These are phyloP conservation scores for Croton laevigatus DNA, from an alignment of 441 rosid genomes.

Conservation along the genomic window DNA sequence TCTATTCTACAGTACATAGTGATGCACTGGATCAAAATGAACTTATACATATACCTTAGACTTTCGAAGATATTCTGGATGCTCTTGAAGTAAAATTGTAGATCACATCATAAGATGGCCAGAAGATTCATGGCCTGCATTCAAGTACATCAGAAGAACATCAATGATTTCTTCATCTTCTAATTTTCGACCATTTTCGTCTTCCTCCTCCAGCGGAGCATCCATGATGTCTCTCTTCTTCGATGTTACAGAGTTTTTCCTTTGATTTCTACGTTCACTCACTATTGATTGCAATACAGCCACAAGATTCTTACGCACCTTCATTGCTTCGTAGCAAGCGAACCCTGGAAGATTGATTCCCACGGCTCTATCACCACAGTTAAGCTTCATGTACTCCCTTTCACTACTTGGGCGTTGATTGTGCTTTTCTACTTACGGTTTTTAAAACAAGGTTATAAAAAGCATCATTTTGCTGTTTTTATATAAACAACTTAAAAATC, in stretches of 20 bases:
- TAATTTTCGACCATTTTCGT: slow-evolving; percentile 61
- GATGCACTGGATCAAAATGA: too few species aligned
- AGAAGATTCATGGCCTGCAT: slow-evolving; percentile 93
- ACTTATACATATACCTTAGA: slow-evolving; percentile 41
- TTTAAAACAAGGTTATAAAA: too few species aligned
- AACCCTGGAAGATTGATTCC: slow-evolving; percentile 84
- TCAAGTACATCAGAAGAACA: slow-evolving; percentile 70
- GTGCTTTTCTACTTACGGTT: too few species aligned
- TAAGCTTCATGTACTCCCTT: slow-evolving; percentile 65
- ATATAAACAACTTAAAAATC: too few species aligned
- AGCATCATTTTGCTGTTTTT: too few species aligned
- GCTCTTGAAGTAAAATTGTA: slow-evolving; percentile 50
- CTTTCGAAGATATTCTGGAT: slow-evolving; percentile 48
- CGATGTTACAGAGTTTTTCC: slow-evolving; percentile 17
- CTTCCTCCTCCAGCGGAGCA: slow-evolving; percentile 52
- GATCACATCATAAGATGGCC: slow-evolving; percentile 89
- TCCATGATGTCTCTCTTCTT: slow-evolving; percentile 79
- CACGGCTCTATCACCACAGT: slow-evolving; percentile 84
- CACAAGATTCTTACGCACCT: slow-evolving; percentile 65
- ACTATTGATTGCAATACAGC: slow-evolving; percentile 47
- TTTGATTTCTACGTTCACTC: slow-evolving; percentile 46
- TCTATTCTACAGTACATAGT: too few species aligned
- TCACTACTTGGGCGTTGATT: too few species aligned
- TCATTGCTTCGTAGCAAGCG: slow-evolving; percentile 65
- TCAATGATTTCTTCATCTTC: slow-evolving; percentile 74